Base-by-base conservation (phyloP, 2,329 filamentous ascomycete genomes). In the Raffaelea ambrosiae region DNA sequence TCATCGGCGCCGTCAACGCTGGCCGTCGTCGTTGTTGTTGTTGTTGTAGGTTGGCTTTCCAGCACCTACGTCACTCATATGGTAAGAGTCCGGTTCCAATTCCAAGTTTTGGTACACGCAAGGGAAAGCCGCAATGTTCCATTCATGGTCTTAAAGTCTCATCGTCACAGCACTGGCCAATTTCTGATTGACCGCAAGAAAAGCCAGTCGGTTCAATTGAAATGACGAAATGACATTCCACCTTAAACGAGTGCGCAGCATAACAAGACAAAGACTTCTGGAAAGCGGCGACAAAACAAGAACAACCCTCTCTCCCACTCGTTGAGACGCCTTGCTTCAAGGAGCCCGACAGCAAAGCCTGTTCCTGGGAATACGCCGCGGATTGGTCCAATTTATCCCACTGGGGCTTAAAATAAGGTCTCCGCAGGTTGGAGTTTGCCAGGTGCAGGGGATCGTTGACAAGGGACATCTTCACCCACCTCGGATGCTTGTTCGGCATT, bases 401-500 rank as follows among this genome's bases (percentile, higher is more conserved):
- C n/a, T n/a, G n/a, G n/a, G n/a, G n/a, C n/a, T n/a, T n/a, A n/a
- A n/a, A n/a, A n/a, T n/a, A n/a, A n/a, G n/a, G n/a, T n/a, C n/a
- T n/a, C n/a, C n/a, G n/a, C n/a, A 19, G 7, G 26, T 29, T 29
- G 26, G 16, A 18, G 29, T 38, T n/a, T n/a, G 43, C 33, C 26
- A 42, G 20, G n/a, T 26, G 10, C 40, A 9, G 21, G 16, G 8
- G 40, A 14, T n/a, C 36, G 3, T 20, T 13, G 13, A 19, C 21
- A 20, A 39, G 36, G 22, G 11, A 16, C 5, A 21, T 35, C 35
- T 29, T 29, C 16, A 48, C 47, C 19, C 29, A 48, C 47, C 47
- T 48, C 47, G 11, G 29, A 13, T n/a, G 21, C 38, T 13, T 39
- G 36, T 5, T 45, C 29, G 18, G 11, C 47, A 22, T 18, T 19